phyloP scores from a whole-genome alignment of 2,329 filamentous ascomycete genomes.

The Plectosphaerella sp. region DNA sequence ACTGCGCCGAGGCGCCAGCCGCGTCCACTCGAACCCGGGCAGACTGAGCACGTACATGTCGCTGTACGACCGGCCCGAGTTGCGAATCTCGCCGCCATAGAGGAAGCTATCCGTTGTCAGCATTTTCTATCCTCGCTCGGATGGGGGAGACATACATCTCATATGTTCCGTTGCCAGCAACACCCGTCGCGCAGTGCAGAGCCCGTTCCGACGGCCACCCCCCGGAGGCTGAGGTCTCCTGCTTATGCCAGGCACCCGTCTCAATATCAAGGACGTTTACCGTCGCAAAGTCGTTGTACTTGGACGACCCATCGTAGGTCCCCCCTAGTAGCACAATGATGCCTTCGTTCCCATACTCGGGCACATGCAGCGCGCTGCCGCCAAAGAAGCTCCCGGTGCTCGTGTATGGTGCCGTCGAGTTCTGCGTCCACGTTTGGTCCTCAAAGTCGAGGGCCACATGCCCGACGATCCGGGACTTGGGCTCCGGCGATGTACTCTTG shows the following conservation, averaged over 20 bases:
- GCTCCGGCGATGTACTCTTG: too few species aligned
- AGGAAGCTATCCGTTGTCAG: slow-evolving; percentile 2
- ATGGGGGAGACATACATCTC: slow-evolving; percentile 23
- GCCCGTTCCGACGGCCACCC: slow-evolving; percentile 20
- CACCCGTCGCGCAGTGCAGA: slow-evolving; percentile 27
- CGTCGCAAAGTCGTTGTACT: slow-evolving; percentile 18
- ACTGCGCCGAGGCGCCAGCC: not conserved
- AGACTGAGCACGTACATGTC: slow-evolving; percentile 4
- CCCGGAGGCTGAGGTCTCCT: slow-evolving; percentile 19
- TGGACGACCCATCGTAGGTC: slow-evolving; percentile 11
- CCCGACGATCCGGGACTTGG: too few species aligned
- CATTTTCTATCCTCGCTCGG: not conserved
- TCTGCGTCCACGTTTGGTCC: too few species aligned
- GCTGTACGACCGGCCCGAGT: not conserved
- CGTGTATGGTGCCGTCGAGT: too few species aligned
- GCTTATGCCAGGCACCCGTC: slow-evolving; percentile 25
- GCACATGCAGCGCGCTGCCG: too few species aligned
- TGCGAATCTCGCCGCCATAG: slow-evolving; percentile 2
- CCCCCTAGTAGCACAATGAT: too few species aligned
- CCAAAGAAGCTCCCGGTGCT: too few species aligned
- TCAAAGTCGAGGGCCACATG: too few species aligned
- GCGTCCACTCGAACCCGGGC: slow-evolving; percentile 4
- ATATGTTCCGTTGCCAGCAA: slow-evolving; percentile 25
- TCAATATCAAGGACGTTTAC: slow-evolving; percentile 27
- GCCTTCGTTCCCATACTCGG: too few species aligned